Percentiles rank a stretch among this genome's conserved stretches.
phyloP scores from a whole-genome alignment of 2,329 filamentous ascomycete species.

The Penicillium sp. region DNA sequence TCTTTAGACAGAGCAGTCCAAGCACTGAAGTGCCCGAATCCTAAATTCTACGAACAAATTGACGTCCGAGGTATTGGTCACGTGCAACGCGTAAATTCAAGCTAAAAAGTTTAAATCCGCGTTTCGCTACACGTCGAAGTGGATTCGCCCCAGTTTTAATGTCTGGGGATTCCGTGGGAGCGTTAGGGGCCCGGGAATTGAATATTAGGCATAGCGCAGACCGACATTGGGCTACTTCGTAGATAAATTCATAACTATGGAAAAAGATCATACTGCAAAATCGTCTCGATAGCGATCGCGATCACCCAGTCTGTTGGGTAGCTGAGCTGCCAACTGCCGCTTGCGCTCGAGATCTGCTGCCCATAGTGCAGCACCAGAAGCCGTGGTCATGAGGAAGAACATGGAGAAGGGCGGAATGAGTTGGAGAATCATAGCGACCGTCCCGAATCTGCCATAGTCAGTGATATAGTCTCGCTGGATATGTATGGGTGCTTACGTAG shows the following conservation, averaged over 20 bases:
- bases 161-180: neutral
- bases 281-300: conserved; percentile 38
- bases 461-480: neutral
- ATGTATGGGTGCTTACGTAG: conserved; percentile 54
- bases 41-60: neutral
- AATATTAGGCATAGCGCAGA: neutral
- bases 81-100: conserved; percentile 10
- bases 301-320: conserved; percentile 20
- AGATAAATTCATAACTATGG: neutral
- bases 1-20: neutral
- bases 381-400: conserved; percentile 84
- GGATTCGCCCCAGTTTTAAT: neutral
- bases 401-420: conserved; percentile 89
- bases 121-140: neutral
- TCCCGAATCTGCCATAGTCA: conserved; percentile 60
- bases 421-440: conserved; percentile 74
- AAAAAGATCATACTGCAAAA: conserved; percentile 18
- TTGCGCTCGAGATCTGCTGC: conserved; percentile 68
- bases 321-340: conserved; percentile 28
- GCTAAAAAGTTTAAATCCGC: neutral
- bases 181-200: neutral
- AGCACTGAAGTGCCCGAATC: neutral
- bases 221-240: neutral
- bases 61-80: conserved; percentile 6
- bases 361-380: conserved; percentile 82